A percentile compares a stretch with the other conserved stretches of the same genome.
These are phyloP conservation scores for Symbiodinium pilosum DNA, from an alignment of 73 alveolate genomes.

Conservation along the genomic window DNA sequence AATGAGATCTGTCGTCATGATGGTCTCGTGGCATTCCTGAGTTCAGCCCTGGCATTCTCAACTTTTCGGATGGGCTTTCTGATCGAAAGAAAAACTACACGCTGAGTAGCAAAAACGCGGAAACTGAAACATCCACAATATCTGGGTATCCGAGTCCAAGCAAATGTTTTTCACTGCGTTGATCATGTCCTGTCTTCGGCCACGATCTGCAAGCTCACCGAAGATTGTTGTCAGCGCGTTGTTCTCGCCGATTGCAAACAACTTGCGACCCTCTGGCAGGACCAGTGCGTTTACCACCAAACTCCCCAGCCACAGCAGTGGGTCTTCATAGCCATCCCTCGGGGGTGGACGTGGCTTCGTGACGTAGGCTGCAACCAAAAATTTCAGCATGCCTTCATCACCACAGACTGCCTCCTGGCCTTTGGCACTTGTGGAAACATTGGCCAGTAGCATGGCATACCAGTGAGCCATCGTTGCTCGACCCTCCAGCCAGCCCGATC, in stretches of 20 bases:
- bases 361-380: slow-evolving; percentile 75
- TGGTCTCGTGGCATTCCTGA: slow-evolving; percentile 78
- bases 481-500: slow-evolving; percentile 91
- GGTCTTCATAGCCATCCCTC: slow-evolving; percentile 91
- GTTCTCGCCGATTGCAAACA: slow-evolving; percentile 19
- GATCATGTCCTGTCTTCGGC: slow-evolving; percentile 67
- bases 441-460: slow-evolving; percentile 93
- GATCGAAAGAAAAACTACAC: no score
- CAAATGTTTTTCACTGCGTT: slow-evolving; percentile 59
- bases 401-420: slow-evolving; percentile 80
- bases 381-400: slow-evolving; percentile 74
- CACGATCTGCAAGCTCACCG: slow-evolving; percentile 75
- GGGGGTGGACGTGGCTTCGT: slow-evolving; percentile 75
- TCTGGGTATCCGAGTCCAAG: slow-evolving; percentile 41
- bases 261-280: slow-evolving; percentile 62
- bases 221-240: slow-evolving; percentile 51
- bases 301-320: slow-evolving; percentile 48
- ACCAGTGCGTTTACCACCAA: slow-evolving; percentile 55
- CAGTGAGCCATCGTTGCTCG: slow-evolving; percentile 93
- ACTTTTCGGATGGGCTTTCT: no score
- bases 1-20: slow-evolving; percentile 46
- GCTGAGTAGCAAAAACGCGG: no score
- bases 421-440: slow-evolving; percentile 67
- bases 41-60: no score
- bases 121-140: background rate